phyloP scores from a whole-genome alignment of 305 asterid genomes.

The Solanum hybrid region DNA sequence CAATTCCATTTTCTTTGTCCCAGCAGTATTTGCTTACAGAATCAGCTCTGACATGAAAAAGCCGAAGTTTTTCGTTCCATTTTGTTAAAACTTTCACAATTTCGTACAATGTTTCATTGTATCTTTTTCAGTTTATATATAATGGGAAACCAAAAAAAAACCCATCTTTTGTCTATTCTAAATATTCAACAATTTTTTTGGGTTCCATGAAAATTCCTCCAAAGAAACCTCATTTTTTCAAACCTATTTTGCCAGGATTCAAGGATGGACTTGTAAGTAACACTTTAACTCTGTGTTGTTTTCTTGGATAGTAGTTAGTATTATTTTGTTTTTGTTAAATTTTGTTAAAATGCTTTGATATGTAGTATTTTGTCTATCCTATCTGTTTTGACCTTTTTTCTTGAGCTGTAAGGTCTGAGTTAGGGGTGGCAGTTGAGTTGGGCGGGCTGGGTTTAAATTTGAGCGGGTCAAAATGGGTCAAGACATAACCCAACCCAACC shows the following conservation, averaged over 20 bases:
- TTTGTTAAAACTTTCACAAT: background rate
- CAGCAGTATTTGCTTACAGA: background rate
- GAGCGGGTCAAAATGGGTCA: too few species aligned
- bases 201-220: background rate
- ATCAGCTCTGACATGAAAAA: background rate
- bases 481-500: too few species aligned
- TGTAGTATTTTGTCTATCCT: background rate
- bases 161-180: background rate
- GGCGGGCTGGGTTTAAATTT: too few species aligned
- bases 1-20: background rate
- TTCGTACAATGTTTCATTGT: background rate
- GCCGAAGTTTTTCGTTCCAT: background rate
- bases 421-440: too few species aligned
- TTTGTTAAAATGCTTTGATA: background rate
- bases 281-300: background rate
- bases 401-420: background rate
- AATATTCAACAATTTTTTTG: background rate
- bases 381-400: background rate
- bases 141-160: background rate
- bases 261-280: background rate
- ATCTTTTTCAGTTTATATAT: background rate
- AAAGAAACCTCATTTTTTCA: background rate
- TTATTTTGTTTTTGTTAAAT: background rate
- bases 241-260: background rate
- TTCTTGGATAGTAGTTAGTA: background rate